Percentiles rank a stretch among this genome's conserved stretches.
Conservation (phyloP, 805 yeast genomes). For the Isabelozyma rhagii region DNA sequence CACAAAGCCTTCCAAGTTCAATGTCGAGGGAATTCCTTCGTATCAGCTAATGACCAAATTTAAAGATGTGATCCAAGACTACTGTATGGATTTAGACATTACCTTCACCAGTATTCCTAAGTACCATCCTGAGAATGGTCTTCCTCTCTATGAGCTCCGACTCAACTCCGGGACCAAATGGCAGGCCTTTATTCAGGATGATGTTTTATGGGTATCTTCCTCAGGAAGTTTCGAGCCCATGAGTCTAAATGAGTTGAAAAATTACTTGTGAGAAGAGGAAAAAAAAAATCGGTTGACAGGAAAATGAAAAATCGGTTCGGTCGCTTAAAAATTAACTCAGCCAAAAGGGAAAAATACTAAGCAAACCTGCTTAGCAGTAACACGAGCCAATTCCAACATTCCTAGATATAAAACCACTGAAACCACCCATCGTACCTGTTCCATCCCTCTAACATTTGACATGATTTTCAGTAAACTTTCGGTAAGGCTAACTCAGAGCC, state of each 20-base stretch:
- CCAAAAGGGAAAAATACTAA: too few relatives aligned
- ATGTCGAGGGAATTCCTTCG: conserved; percentile 22
- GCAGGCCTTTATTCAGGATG: conserved; percentile 56
- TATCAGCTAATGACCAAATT: conserved; percentile 47
- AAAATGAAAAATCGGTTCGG: too few relatives aligned
- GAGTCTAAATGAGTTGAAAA: conserved; percentile 24
- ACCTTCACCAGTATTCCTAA: conserved; percentile 32
- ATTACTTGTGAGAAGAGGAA: not conserved
- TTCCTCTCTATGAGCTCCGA: conserved; percentile 42
- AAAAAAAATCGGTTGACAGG: too few relatives aligned
- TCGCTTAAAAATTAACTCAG: too few relatives aligned
- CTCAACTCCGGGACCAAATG: conserved; percentile 28
- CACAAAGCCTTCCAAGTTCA: not conserved
- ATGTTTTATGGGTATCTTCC: conserved; percentile 56
- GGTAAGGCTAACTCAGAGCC: too few relatives aligned
- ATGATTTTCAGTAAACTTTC: too few relatives aligned
- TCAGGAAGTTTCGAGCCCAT: conserved; percentile 41
- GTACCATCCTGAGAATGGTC: conserved; percentile 36
- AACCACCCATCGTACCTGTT: too few relatives aligned
- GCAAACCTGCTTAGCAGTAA: too few relatives aligned
- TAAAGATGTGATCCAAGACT: conserved; percentile 62
- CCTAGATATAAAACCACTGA: too few relatives aligned
- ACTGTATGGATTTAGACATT: conserved; percentile 51
- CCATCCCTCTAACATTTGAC: too few relatives aligned
- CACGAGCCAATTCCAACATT: too few relatives aligned